phyloP scores from a whole-genome alignment of 305 asterid genomes.

The Euphrasia arctica region DNA sequence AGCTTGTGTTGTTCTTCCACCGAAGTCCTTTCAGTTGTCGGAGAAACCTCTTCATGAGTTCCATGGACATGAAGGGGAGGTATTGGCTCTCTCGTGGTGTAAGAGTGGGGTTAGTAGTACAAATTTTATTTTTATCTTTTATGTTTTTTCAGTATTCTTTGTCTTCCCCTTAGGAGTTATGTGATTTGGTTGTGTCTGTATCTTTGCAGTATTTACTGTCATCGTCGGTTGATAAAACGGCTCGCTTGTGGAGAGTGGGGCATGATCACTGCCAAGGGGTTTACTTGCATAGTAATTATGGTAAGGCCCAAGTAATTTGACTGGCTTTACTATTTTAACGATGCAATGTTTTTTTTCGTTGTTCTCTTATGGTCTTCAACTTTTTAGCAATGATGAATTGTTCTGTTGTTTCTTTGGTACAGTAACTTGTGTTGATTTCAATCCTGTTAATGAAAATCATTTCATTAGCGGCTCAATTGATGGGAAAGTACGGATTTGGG shows the following conservation, averaged over 20 bases:
- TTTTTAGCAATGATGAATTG: slow-evolving; percentile 13
- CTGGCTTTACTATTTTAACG: neutral
- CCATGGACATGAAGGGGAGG: slow-evolving; percentile 70
- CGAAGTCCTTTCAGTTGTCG: slow-evolving; percentile 56
- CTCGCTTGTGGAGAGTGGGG: slow-evolving; percentile 81
- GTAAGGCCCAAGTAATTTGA: slow-evolving; percentile 30
- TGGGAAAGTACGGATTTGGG: slow-evolving; percentile 77
- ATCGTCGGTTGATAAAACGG: slow-evolving; percentile 76
- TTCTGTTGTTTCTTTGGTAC: slow-evolving; percentile 30
- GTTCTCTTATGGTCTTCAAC: neutral
- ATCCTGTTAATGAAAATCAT: slow-evolving; percentile 61
- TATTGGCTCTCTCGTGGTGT: slow-evolving; percentile 83
- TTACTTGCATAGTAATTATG: slow-evolving; percentile 70
- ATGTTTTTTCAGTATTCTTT: neutral
- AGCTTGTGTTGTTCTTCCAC: slow-evolving; percentile 72
- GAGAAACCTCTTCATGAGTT: slow-evolving; percentile 81
- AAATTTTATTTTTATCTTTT: neutral
- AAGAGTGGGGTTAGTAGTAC: slow-evolving; percentile 63
- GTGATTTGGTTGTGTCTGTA: slow-evolving; percentile 15
- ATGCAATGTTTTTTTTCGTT: neutral
- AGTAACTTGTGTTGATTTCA: slow-evolving; percentile 80
- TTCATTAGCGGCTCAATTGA: slow-evolving; percentile 80
- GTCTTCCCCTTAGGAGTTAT: slow-evolving; percentile 8
- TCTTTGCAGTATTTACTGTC: slow-evolving; percentile 66
- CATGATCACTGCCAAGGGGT: slow-evolving; percentile 55